A percentile compares a stretch with the other conserved stretches of the same genome.
phyloP scores from a whole-genome alignment of 1,284 basidiomycete genomes.

The Bjerkandera adusta region DNA sequence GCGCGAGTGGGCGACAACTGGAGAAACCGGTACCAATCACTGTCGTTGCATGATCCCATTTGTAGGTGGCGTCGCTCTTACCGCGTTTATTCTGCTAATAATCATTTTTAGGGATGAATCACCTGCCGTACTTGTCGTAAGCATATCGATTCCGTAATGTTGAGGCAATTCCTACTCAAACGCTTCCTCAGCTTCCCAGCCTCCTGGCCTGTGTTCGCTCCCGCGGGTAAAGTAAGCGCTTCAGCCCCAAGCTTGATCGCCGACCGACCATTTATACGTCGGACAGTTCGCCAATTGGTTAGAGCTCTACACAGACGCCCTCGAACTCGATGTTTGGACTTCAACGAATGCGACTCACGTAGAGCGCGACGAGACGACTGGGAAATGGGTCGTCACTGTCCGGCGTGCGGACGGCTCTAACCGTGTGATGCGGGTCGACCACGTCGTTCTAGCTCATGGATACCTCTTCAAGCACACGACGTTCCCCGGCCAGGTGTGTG shows the following conservation, averaged over 20 bases:
- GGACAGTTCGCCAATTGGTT: slow-evolving; percentile 65
- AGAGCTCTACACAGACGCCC: slow-evolving; percentile 59
- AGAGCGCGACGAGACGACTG: slow-evolving; percentile 41
- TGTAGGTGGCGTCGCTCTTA: slow-evolving; percentile 44
- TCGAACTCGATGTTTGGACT: slow-evolving; percentile 70
- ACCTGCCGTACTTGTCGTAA: slow-evolving; percentile 49
- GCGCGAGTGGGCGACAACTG: slow-evolving; percentile 57
- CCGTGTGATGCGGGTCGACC: slow-evolving; percentile 50
- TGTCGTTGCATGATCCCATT: slow-evolving; percentile 65
- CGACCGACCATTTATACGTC: background rate
- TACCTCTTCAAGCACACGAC: no score
- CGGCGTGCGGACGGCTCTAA: slow-evolving; percentile 38
- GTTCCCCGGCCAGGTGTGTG: slow-evolving; percentile 39
- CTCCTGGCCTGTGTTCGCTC: slow-evolving; percentile 62
- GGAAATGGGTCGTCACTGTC: slow-evolving; percentile 57
- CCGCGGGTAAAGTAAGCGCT: slow-evolving; percentile 44
- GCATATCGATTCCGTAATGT: slow-evolving; percentile 8
- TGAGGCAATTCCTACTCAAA: background rate
- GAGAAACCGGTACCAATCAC: slow-evolving; percentile 56
- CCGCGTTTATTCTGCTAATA: background rate
- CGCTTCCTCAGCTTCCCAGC: slow-evolving; percentile 45
- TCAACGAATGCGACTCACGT: slow-evolving; percentile 46
- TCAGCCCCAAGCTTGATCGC: background rate
- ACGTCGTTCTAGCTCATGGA: slow-evolving; percentile 63
- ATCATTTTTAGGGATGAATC: slow-evolving; percentile 44